Base-by-base conservation (phyloP, 768 basidiomycete species). In the Mycena venus region DNA sequence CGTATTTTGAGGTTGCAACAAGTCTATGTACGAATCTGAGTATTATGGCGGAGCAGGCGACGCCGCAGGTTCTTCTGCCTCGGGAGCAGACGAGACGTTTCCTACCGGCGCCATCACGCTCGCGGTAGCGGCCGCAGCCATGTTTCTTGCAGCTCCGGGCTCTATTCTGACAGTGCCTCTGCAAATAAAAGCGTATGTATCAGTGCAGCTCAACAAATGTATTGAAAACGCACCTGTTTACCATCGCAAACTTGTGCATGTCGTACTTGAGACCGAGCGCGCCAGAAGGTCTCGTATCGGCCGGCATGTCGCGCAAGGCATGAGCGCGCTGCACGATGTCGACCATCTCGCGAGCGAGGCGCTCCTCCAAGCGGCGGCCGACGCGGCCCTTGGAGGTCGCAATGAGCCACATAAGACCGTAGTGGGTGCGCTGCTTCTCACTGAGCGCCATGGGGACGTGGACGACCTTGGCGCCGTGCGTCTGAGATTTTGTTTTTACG, bases 341-440 rank as follows among this genome's bases (percentile, higher is more conserved):
- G 53, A 98, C 86, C 36, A 97, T 84, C 84, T 98, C 96, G 79
- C 91, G 87, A 34, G 96, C 96, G 73, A 98, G 82, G 72, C 96
- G 85, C 78, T 94, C 91, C 75, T 92, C 91, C 9, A 93, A 74
- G 0, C 85, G 89, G 61, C 88, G 88, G 27, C 93, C 94, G 0
- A 88, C 81, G 49, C 88, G 87, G 68, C 83, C 85, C 71, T 92
- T 87, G 73, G 90, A 89, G 15, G 90, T 91, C 7, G 91, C 84
- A 55, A 96, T 76, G 19, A 98, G 92, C 89, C 93, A 95, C 73
- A 86, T 80, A 42, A 98, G 86, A 4, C 92, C 96, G 59, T 85
- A 88, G 38, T 90, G 88, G 55, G 91, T 90, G 40, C 96, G 88
- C 84, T 97, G 96, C 80, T 94, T 91, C 84, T 96, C 96, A 64